phyloP scores from a whole-genome alignment of 164 flowering plant genomes.

The Vitis riparia region DNA sequence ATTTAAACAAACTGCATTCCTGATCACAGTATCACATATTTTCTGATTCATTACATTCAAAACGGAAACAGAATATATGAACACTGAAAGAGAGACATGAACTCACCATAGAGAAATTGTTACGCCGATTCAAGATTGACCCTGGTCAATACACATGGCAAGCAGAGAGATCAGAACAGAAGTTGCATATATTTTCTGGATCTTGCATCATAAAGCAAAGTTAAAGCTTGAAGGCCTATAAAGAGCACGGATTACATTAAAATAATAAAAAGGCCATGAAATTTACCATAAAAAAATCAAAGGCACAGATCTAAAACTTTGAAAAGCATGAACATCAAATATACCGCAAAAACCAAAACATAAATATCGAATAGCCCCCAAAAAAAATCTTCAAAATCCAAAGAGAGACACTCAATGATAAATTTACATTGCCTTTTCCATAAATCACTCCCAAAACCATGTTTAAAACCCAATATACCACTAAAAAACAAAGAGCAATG shows the following conservation, averaged over 20 bases:
- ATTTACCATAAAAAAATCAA: neutral
- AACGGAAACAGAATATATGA: neutral
- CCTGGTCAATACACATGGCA: constrained; percentile 34
- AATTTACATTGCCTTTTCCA: too few relatives aligned
- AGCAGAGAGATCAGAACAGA: constrained; percentile 24
- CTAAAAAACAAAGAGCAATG: neutral
- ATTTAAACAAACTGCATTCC: neutral
- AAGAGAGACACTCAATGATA: too few relatives aligned
- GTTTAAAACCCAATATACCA: too few relatives aligned
- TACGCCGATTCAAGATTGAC: constrained; percentile 27
- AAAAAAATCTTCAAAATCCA: too few relatives aligned
- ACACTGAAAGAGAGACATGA: neutral
- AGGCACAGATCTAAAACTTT: neutral
- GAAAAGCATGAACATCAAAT: neutral
- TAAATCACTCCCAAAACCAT: too few relatives aligned
- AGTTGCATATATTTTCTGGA: constrained; percentile 14
- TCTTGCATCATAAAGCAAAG: constrained; percentile 8
- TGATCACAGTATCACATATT: neutral
- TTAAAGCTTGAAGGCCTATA: neutral
- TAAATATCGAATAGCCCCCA: too few relatives aligned
- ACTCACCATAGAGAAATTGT: constrained; percentile 53
- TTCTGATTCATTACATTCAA: neutral
- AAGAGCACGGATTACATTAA: neutral
- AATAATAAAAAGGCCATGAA: neutral
- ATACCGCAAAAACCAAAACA: neutral